phyloP scores from a whole-genome alignment of 306 rosid genomes.

The Vigna reflexopilosa region DNA sequence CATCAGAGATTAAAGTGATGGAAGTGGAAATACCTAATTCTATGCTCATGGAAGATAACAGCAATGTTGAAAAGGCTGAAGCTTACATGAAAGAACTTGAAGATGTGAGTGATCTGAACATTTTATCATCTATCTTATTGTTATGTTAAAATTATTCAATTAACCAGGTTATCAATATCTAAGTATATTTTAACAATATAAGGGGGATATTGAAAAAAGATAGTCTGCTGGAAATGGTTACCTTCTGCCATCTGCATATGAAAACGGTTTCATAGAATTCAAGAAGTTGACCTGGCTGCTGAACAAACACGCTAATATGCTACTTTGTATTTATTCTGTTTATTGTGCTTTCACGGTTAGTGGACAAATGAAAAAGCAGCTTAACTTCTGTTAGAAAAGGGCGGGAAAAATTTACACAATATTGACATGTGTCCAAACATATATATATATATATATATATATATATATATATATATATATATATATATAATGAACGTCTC shows the following conservation, averaged over 20 bases:
- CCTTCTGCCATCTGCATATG: slow-evolving; percentile 1
- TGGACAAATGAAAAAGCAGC: neutral
- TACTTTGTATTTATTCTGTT: neutral
- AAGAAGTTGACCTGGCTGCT: slow-evolving; percentile 15
- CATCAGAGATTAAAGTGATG: slow-evolving; percentile 50
- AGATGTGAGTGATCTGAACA: slow-evolving; percentile 65
- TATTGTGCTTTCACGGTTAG: neutral
- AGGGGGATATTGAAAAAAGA: slow-evolving; percentile 7
- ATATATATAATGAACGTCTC: neutral
- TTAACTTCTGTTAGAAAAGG: neutral
- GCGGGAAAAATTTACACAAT: neutral
- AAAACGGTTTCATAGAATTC: slow-evolving; percentile 6
- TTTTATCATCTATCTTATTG: slow-evolving; percentile 24
- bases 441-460: no score
- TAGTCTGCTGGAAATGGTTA: neutral
- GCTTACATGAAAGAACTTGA: slow-evolving; percentile 85
- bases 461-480: no score
- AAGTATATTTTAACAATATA: slow-evolving; percentile 12
- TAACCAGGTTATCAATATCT: slow-evolving; percentile 31
- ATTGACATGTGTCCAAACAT: neutral
- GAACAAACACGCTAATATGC: neutral
- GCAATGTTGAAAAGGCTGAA: slow-evolving; percentile 84
- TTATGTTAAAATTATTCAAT: slow-evolving; percentile 18
- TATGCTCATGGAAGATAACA: slow-evolving; percentile 61
- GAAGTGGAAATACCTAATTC: slow-evolving; percentile 62